A percentile compares a stretch with the other conserved stretches of the same genome.
Conservation (phyloP, 108 stramenopile genomes). For the Skeletonema menzelii region DNA sequence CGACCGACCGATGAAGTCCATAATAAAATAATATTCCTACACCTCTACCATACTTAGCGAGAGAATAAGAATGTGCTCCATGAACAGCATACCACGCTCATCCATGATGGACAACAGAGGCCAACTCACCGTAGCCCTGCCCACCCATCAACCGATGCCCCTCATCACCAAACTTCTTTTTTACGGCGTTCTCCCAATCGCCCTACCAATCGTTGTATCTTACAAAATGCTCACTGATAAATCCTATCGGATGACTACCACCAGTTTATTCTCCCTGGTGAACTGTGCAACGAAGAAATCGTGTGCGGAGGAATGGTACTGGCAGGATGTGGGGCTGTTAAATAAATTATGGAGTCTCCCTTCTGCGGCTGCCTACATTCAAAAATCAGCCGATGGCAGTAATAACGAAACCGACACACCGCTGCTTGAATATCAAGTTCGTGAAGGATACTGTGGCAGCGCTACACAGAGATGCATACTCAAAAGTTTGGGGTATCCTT, state of each 20-base stretch:
- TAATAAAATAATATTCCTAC: too few species aligned
- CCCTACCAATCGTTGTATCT: conserved; percentile 13
- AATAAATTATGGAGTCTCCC: conserved; percentile 14
- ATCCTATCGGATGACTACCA: conserved; percentile 12
- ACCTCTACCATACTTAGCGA: too few species aligned
- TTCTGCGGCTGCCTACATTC: conserved; percentile 26
- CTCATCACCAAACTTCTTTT: conserved; percentile 15
- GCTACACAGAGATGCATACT: conserved; percentile 42
- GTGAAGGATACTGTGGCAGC: conserved; percentile 46
- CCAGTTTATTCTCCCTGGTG: conserved; percentile 12
- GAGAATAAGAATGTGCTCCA: neutral
- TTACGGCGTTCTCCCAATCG: conserved; percentile 26
- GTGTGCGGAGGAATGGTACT: conserved; percentile 19
- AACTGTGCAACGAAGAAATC: conserved; percentile 5
- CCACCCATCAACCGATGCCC: neutral
- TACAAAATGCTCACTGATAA: conserved; percentile 31
- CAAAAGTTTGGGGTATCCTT: conserved; percentile 23
- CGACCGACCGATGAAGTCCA: too few species aligned
- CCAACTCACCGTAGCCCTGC: conserved; percentile 16
- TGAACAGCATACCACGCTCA: neutral
- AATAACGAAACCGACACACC: conserved; percentile 9
- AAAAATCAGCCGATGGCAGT: neutral
- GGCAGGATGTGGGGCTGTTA: conserved; percentile 19
- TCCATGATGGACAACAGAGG: neutral
- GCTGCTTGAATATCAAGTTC: conserved; percentile 40